Evolutionary conservation across 179 eudicot genomes (phyloP), one percentile per base, ranked within the genome.

Genomic region (Patellifolia procumbens): DNA sequence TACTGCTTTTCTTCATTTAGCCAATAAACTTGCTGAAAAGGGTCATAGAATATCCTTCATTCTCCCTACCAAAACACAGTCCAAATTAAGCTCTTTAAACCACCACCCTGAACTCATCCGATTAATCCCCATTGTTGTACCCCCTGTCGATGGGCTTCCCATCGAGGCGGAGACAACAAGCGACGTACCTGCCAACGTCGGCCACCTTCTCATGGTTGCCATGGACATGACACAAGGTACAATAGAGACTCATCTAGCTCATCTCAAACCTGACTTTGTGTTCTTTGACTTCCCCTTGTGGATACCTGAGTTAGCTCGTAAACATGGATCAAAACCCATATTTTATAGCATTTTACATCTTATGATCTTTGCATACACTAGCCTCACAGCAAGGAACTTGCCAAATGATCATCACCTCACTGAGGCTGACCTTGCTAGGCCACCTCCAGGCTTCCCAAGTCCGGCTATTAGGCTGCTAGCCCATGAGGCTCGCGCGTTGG

Each of bases 21-120:
- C 91, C 56, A 86, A 86, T 83, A 85, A 86, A 76, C 70, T 88
- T 12, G 91, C 89, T 17, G 52, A 81, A 45, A 75, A 59, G 46
- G 85, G 84, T 58, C 87, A 83, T 65, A 68, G 49, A 53, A 76
- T 86, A 71, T 81, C 83, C 48, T 75, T 82, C 63, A 48, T 86
- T 24, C 43, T 79, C n/a, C 88, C 89, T 29, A 48, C 61, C 22
- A 83, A 76, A 53, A 78, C 83, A 11, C 84, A 66, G 43, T 34
- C 73, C 56, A 82, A 81, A n/a, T n/a, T n/a, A n/a, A n/a, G n/a
- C n/a, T n/a, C n/a, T n/a, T n/a, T n/a, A n/a, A n/a, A n/a, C n/a
- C 85, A 77, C 46, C 82, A 85, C 64, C 87, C 89, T 0, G 26
- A 76, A 48, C 86, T 73, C 60, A 86, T 86, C 59, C 70, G 70